A percentile compares a stretch with the other conserved stretches of the same genome.
These are phyloP conservation scores for Pseudozyma thailandica DNA, from an alignment of 1,284 basidiomycete species.

Conservation along the genomic window DNA sequence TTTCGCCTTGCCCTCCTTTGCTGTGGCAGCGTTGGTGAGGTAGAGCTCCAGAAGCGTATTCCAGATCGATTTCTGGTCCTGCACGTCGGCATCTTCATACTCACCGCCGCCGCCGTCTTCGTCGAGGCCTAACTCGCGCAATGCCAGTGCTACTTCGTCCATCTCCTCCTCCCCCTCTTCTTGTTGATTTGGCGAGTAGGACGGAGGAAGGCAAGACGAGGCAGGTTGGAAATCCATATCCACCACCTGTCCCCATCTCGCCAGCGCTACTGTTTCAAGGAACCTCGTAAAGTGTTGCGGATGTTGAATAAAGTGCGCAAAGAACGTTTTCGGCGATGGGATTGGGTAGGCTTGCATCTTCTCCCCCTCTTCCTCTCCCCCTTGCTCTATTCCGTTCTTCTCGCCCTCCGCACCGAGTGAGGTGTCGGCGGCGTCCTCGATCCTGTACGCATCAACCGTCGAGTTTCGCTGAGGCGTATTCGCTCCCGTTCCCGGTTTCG, in stretches of 20 bases:
- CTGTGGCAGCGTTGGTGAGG: conserved; percentile 72
- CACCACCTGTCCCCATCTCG: conserved; percentile 83
- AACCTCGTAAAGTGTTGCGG: conserved; percentile 84
- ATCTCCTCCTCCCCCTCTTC: conserved; percentile 9
- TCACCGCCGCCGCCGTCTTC: conserved; percentile 25
- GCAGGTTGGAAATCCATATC: conserved; percentile 67
- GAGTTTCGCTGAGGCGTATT: conserved; percentile 36
- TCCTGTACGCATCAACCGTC: conserved; percentile 12
- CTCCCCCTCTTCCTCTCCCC: conserved; percentile 5
- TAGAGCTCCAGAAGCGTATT: conserved; percentile 96
- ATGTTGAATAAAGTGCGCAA: conserved; percentile 93
- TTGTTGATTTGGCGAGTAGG: conserved; percentile 12
- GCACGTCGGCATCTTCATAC: conserved; percentile 74
- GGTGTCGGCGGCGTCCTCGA: not conserved
- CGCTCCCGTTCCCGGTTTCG: not conserved
- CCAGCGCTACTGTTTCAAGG: conserved; percentile 84
- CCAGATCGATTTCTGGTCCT: conserved; percentile 89
- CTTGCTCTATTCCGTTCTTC: conserved; percentile 5
- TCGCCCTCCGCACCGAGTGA: conserved; percentile 11
- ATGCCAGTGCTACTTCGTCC: conserved; percentile 24
- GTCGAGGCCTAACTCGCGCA: conserved; percentile 25
- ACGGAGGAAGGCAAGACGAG: conserved; percentile 13
- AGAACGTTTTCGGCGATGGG: conserved; percentile 86
- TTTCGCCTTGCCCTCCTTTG: conserved; percentile 18
- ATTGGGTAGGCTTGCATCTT: conserved; percentile 70